Conservation (phyloP, 176 grass and related monocot species). For the Canna indica region DNA sequence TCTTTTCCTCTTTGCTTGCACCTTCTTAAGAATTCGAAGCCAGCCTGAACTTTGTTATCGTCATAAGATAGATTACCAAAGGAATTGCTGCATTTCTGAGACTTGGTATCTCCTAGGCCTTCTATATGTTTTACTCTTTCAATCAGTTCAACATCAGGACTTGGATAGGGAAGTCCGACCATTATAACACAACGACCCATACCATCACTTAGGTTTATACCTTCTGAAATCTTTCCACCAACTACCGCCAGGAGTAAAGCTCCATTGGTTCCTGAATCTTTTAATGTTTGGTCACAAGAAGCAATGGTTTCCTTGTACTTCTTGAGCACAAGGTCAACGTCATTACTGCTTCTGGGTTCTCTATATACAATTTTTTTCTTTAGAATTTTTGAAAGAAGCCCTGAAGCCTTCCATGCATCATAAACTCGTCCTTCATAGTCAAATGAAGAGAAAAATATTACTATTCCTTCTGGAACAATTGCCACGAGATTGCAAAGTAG, state of each 20-base stretch:
- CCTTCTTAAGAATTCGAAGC: slow-evolving; percentile 55
- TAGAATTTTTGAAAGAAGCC: slow-evolving; percentile 59
- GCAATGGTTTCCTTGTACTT: slow-evolving; percentile 68
- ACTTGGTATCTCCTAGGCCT: slow-evolving; percentile 29
- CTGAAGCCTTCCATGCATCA: slow-evolving; percentile 67
- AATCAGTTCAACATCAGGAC: slow-evolving; percentile 73
- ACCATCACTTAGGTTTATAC: slow-evolving; percentile 87
- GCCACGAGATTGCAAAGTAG: slow-evolving; percentile 71
- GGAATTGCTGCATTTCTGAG: slow-evolving; percentile 6
- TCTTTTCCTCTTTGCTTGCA: slow-evolving; percentile 65
- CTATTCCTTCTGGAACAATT: slow-evolving; percentile 76
- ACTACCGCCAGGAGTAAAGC: slow-evolving; percentile 83
- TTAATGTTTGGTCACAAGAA: slow-evolving; percentile 27
- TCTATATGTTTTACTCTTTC: slow-evolving; percentile 91
- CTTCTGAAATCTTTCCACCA: slow-evolving; percentile 93
- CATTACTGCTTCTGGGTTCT: slow-evolving; percentile 71
- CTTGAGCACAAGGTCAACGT: slow-evolving; percentile 57
- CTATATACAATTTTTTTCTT: slow-evolving; percentile 77
- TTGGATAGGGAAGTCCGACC: slow-evolving; percentile 96
- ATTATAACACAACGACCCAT: slow-evolving; percentile 94
- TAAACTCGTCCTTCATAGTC: slow-evolving; percentile 72
- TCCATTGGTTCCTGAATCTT: slow-evolving; percentile 38
- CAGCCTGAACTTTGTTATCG: slow-evolving; percentile 42
- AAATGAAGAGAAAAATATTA: slow-evolving; percentile 78
- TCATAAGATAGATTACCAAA: slow-evolving; percentile 30